Conservation (phyloP, 345 rosid genomes). For the Noccaea bulbosa region DNA sequence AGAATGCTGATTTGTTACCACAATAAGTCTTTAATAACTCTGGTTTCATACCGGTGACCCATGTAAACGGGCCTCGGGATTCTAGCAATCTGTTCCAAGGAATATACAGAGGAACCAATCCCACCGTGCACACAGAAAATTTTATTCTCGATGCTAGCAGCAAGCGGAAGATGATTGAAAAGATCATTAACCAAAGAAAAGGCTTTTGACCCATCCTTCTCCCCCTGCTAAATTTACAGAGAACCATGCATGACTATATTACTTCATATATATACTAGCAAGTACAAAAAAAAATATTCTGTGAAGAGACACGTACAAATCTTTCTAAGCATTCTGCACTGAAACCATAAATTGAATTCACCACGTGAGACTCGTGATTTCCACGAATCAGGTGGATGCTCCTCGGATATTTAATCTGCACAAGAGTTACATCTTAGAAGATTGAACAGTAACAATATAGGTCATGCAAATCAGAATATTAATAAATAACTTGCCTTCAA, state of each 20-base stretch:
- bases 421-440: conserved; percentile 12
- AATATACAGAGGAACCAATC: conserved; percentile 70
- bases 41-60: conserved; percentile 58
- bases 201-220: conserved; percentile 73
- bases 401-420: conserved; percentile 83
- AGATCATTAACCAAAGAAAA: conserved; percentile 79
- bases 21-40: conserved; percentile 73
- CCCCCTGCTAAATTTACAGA: conserved; percentile 43
- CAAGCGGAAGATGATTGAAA: conserved; percentile 84
- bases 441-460: conserved; percentile 1
- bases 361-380: conserved; percentile 82
- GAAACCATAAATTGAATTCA: conserved; percentile 77
- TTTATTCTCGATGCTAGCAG: conserved; percentile 85
- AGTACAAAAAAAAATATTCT: neutral
- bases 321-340: conserved; percentile 80
- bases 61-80: conserved; percentile 77
- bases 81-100: conserved; percentile 75
- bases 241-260: neutral
- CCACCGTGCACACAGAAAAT: conserved; percentile 93
- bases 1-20: conserved; percentile 52
- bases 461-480: neutral
- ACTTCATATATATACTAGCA: neutral
- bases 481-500: conserved; percentile 63
- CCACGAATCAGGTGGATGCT: conserved; percentile 88
- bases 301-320: conserved; percentile 47